Base-by-base conservation (phyloP, 1,284 basidiomycete genomes). In the Agroathelia rolfsii region DNA sequence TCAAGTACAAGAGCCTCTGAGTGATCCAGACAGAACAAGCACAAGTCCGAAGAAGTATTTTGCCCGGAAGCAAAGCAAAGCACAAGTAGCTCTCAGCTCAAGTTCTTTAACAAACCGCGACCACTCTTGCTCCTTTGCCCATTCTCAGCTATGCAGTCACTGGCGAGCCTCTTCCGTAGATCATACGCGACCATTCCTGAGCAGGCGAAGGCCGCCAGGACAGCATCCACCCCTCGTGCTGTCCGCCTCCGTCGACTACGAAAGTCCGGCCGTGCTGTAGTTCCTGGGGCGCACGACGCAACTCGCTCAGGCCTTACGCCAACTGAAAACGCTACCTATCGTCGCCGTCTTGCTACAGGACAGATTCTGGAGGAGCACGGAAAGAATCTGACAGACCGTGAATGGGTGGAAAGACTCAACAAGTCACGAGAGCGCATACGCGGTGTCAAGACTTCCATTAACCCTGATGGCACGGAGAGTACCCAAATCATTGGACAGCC, bases 401-500 rank as follows among this genome's bases (percentile, higher is more conserved):
- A 77, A 47, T 82, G 77, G 76, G 48, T 77, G 30, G 61, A 65
- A 37, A 52, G 54, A 30, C 55, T 73, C 37, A 72, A 78, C 47
- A 56, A 59, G 18, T 64, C 65, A 22, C 66, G 81, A 38, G 64
- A 64, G 18, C 69, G 82, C 13, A 50, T 84, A 26, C 82, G 82
- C 42, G 83, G 82, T 52, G 55, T 76, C 36, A 57, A 56, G 27
- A 51, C 43, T 36, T 43, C 61, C 17, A 49, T 53, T 27, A 49
- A 51, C 38, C 49, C 57, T 24, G 61, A 63, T 15, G 66, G 64
- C 13, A 48, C 51, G 22, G 49, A 54, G 35, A 56, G 64, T 28
- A 58, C 58, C 10, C 58, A 69, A 38, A 69, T 88, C 30, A 66
- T 87, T 34, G 92, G 87, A 29, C 74, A 83, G 48, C 75, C 78